Conservation (phyloP, 768 basidiomycete species). For the Tricholoma sp. region DNA sequence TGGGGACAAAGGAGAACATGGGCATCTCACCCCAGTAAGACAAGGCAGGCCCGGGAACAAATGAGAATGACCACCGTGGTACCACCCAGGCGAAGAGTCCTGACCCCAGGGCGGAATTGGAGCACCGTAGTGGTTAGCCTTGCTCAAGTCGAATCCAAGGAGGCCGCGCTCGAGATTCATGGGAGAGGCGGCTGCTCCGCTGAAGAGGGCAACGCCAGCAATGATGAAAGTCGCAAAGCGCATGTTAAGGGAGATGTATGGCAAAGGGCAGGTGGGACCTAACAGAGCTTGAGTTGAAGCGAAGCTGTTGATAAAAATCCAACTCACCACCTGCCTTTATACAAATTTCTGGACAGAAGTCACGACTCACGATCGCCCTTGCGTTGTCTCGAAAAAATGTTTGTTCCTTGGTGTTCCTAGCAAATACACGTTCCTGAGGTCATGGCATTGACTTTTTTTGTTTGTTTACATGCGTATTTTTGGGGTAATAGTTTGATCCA, state of each 20-base stretch:
- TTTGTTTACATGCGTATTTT: too few relatives aligned
- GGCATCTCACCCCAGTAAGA: conserved; percentile 26
- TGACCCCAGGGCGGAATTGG: conserved; percentile 33
- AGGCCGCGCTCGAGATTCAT: conserved; percentile 14
- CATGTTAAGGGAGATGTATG: too few relatives aligned
- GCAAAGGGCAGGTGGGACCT: neutral
- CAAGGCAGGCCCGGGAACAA: conserved; percentile 25
- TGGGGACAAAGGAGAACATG: neutral
- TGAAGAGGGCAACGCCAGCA: conserved; percentile 18
- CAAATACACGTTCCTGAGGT: neutral
- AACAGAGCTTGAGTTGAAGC: neutral
- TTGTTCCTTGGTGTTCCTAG: neutral
- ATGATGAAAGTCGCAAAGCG: conserved; percentile 26
- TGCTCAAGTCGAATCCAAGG: conserved; percentile 25
- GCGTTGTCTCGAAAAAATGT: neutral
- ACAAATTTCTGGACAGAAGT: neutral
- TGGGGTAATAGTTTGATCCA: neutral
- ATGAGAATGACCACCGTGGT: conserved; percentile 29
- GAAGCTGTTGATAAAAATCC: too few relatives aligned
- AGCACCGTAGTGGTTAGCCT: conserved; percentile 31
- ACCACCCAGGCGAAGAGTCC: conserved; percentile 36
- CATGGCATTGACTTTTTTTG: too few relatives aligned
- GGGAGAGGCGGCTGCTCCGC: conserved; percentile 16
- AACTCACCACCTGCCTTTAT: conserved; percentile 9
- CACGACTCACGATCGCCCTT: too few relatives aligned